A percentile compares a stretch with the other conserved stretches of the same genome.
phyloP scores from a whole-genome alignment of 2,329 filamentous ascomycete species.

The Mycosphaerelloides madeirae region DNA sequence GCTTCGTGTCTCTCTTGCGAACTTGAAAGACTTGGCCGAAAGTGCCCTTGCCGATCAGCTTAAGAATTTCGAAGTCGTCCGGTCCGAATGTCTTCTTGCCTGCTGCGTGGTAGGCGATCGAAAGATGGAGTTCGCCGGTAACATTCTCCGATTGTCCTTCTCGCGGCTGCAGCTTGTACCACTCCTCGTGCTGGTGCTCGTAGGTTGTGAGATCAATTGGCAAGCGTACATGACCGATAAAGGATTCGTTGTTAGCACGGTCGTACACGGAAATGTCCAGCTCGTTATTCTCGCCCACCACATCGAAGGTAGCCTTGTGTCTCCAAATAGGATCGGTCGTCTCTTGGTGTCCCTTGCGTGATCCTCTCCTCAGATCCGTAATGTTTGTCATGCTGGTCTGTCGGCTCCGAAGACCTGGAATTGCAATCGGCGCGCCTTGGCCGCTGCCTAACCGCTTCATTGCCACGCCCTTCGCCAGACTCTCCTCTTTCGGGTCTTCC shows the following conservation, averaged over 20 bases:
- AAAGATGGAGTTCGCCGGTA: constrained; percentile 80
- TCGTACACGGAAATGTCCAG: constrained; percentile 95
- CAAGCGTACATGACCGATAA: constrained; percentile 84
- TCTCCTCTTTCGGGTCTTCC: constrained; percentile 49
- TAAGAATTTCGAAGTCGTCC: constrained; percentile 91
- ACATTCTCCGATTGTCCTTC: constrained; percentile 73
- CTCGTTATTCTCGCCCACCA: constrained; percentile 83
- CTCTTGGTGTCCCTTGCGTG: constrained; percentile 53
- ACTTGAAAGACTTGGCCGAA: constrained; percentile 99
- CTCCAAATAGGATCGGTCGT: constrained; percentile 91
- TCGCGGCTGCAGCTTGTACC: constrained; percentile 77
- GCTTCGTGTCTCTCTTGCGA: constrained; percentile 88
- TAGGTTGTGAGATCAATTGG: constrained; percentile 65
- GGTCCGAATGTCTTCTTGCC: constrained; percentile 91
- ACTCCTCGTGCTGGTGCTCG: constrained; percentile 70
- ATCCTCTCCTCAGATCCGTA: constrained; percentile 51
- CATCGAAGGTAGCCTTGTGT: constrained; percentile 91
- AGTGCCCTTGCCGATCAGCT: constrained; percentile 95
- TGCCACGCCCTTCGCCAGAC: constrained; percentile 45
- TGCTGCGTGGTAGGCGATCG: constrained; percentile 77
- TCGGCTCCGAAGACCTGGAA: constrained; percentile 84
- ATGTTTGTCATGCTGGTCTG: constrained; percentile 94
- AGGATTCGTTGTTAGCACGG: constrained; percentile 75
- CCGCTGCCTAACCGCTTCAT: constrained; percentile 65
- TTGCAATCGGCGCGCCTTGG: constrained; percentile 80